Base-by-base conservation (phyloP, 2,329 filamentous ascomycete species). In the Colletotrichum sp. region DNA sequence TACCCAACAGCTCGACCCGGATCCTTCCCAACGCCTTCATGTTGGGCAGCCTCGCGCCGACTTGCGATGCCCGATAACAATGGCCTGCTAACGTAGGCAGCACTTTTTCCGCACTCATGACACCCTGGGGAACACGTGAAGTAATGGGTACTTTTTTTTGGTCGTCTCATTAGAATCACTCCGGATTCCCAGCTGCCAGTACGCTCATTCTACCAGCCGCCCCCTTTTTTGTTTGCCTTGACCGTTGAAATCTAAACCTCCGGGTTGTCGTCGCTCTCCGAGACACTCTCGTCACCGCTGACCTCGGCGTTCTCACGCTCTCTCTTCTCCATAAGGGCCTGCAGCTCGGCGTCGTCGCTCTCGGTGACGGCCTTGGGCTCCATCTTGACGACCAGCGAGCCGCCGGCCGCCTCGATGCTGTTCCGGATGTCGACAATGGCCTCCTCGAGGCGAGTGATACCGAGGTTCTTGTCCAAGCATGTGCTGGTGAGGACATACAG, bases 281-380 rank as follows among this genome's bases (percentile, higher is more conserved):
- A 98, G 86, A 95, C 91, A 85, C 96, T 97, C 90, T 99, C 97
- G 85, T 99, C 98, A 82, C 97, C 97, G 86, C 96, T 98, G 83
- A 99, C 95, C 86, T 99, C 95, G 84, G 95, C 95, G 87, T 99
- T 99, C 91, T 99, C 96, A 79, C 95, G 94, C 90, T 98, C 97
- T 80, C 95, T 93, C 93, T 99, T 98, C 91, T 99, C 97, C 97
- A 99, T 99, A 79, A 99, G 91, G 69, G 96, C 97, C 86, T 98
- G 96, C 79, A 99, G 90, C 87, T 98, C 96, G 30, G 96, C 97
- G 83, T 99, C 97, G 82, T 99, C 98, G 85, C 96, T 98, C 90
- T 99, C 98, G 2, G 97, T 99, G 78, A 99, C 97, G 6, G 98
- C 97, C 93, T 99, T 99, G 80, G 97, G 97, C 82, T 97, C 96